A percentile compares a stretch with the other conserved stretches of the same genome.
phyloP scores from a whole-genome alignment of 2,329 filamentous ascomycete genomes.

The Podosphaera xanthii region DNA sequence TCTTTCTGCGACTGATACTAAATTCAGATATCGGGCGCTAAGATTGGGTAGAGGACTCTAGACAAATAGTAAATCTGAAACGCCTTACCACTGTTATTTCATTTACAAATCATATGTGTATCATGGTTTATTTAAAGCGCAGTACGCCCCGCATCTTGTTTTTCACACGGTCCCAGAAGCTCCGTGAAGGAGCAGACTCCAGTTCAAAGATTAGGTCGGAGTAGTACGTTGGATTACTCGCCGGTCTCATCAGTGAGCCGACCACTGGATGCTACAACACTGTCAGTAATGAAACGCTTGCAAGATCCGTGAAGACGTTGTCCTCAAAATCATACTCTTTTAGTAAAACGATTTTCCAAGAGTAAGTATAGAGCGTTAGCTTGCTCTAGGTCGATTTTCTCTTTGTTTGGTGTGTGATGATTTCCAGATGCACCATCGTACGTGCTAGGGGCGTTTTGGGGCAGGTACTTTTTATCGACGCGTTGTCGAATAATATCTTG shows the following conservation, averaged over 20 bases:
- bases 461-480: constrained; percentile 17
- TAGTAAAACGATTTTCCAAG: constrained; percentile 34
- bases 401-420: constrained; percentile 12
- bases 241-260: constrained; percentile 30
- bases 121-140: constrained; percentile 23
- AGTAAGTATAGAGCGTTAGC: constrained; percentile 36
- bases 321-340: constrained; percentile 21
- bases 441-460: constrained; percentile 5
- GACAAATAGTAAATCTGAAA: background rate
- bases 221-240: constrained; percentile 42
- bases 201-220: constrained; percentile 36
- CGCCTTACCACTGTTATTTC: no score
- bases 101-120: no score
- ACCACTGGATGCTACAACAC: constrained; percentile 22
- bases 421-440: constrained; percentile 2
- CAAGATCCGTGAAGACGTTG: background rate
- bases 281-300: background rate
- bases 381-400: constrained; percentile 30
- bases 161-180: constrained; percentile 26
- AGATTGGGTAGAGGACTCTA: background rate
- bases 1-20: background rate
- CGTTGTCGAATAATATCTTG: constrained; percentile 29
- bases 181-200: constrained; percentile 35
- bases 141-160: constrained; percentile 36
- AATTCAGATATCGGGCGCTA: background rate